Evolutionary conservation across 352 stramenopile genomes (phyloP).

Genomic region (Pythium angustatum): DNA sequence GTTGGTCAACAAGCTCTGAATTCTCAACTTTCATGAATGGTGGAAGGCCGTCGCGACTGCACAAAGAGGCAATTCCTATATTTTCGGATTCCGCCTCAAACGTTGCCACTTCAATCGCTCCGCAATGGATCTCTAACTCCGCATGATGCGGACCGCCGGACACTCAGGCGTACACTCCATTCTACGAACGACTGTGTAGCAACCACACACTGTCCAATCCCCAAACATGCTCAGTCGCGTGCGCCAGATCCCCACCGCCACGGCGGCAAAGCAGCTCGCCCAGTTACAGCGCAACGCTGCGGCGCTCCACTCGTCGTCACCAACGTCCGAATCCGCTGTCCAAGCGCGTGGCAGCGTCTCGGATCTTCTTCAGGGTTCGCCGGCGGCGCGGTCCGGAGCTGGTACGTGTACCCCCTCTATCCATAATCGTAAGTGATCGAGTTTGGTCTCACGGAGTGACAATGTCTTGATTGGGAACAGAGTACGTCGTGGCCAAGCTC

Average conservation of each 20-base stretch:
- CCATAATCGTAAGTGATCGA: too few relatives aligned
- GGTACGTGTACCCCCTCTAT: not conserved
- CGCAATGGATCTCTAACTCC: not conserved
- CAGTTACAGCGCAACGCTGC: too few relatives aligned
- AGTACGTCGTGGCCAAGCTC: slow-evolving; percentile 97
- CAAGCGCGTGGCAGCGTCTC: too few relatives aligned
- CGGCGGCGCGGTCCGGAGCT: not conserved
- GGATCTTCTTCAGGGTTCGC: not conserved
- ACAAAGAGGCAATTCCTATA: too few relatives aligned
- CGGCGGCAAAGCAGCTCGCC: too few relatives aligned
- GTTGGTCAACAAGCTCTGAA: not conserved
- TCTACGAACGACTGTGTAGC: not conserved
- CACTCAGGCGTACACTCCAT: not conserved
- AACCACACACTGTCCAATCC: not conserved
- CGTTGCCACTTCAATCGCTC: not conserved
- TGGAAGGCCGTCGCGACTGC: not conserved
- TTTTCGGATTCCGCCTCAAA: too few relatives aligned
- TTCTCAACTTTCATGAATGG: not conserved
- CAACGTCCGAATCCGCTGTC: not conserved
- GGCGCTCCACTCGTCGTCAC: too few relatives aligned
- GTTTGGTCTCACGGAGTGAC: too few relatives aligned
- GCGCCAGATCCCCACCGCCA: not conserved
- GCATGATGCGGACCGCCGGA: too few relatives aligned
- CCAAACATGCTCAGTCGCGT: not conserved
- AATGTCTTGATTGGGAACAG: too few relatives aligned